A percentile compares a stretch with the other conserved stretches of the same genome.
Evolutionary conservation across 306 rosid species (phyloP).

Genomic region (Erythrophleum fordii): DNA sequence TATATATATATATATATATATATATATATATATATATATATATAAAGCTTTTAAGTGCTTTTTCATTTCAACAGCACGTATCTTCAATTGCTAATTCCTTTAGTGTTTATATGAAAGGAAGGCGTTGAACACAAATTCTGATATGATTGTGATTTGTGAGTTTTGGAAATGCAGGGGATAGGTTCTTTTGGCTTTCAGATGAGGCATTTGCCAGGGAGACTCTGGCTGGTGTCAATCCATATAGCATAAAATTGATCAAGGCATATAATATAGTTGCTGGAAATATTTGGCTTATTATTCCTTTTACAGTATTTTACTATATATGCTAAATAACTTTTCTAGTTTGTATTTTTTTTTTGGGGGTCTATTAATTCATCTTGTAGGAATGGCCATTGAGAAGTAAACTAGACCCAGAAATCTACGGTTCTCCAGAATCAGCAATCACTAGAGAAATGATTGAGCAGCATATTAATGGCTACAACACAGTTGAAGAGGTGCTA

Average conservation of each 20-base stretch:
- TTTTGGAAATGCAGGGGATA: conserved; percentile 62
- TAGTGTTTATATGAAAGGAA: not conserved
- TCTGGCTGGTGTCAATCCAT: conserved; percentile 57
- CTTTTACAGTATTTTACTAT: not conserved
- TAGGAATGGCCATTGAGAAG: conserved; percentile 73
- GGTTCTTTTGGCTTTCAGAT: conserved; percentile 81
- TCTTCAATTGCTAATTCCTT: too few species aligned
- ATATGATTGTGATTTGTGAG: not conserved
- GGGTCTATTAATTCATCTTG: not conserved
- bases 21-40: too few species aligned
- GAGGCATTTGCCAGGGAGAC: conserved; percentile 66
- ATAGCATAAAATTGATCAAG: conserved; percentile 50
- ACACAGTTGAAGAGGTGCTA: conserved; percentile 49
- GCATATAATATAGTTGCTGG: not conserved
- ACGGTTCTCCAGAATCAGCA: conserved; percentile 54
- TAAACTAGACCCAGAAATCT: conserved; percentile 48
- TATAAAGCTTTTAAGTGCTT: too few species aligned
- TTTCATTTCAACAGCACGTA: not conserved
- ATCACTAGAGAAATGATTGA: conserved; percentile 57
- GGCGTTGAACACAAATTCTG: not conserved
- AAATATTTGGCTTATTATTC: not conserved
- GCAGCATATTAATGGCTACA: conserved; percentile 48
- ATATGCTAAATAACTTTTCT: not conserved
- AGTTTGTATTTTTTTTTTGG: too few species aligned
- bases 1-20: too few species aligned